Base-by-base conservation (phyloP, 2,329 filamentous ascomycete genomes). In the Fusarium sp. region DNA sequence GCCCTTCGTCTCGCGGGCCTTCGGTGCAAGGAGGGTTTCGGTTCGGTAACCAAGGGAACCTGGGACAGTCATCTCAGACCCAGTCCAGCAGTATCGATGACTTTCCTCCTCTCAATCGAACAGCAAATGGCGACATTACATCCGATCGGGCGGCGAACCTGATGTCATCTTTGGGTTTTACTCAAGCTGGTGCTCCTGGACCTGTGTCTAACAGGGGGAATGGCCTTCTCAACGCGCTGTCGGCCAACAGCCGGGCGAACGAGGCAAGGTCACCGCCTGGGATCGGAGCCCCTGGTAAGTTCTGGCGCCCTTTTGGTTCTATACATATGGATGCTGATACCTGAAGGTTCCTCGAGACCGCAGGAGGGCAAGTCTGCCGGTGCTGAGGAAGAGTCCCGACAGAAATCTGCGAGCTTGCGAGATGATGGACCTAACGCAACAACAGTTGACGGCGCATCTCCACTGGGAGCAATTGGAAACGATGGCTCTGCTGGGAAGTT, bases 211-310 rank as follows among this genome's bases (percentile, higher is more conserved):
- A 80, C 60, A 82, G 88, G 59, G 88, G 86, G 12, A 91, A 91
- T 73, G 89, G 89, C 9, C 81, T 91, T 40, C 79, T 91, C 47
- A 91, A 89, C 74, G 89, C 89, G 4, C 79, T 91, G n/a, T 89
- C 89, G 44, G 88, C 88, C 6, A 90, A 86, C 66, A 86, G 80
- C 61, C 83, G 88, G 57, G 78, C 84, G 37, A 79, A 81, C 46
- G 86, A 90, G 48, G 75, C 73, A 50, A 84, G 86, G 60, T 85
- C 87, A 37, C 84, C 87, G 3, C 82, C 84, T 52, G 83, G 82
- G 36, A 78, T 80, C 18, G 77, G 79, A 53, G 73, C 75, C 34
- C 77, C 80, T 66, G 81, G 80, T 83, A 76, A 65, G 73, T 51
- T 51, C 16, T 30, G 18, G 13, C 15, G 6, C 23, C 15, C 27